Percentiles rank a stretch among this genome's conserved stretches.
phyloP scores from a whole-genome alignment of 495 filamentous ascomycete species.

The Aspergillus mulundensis region DNA sequence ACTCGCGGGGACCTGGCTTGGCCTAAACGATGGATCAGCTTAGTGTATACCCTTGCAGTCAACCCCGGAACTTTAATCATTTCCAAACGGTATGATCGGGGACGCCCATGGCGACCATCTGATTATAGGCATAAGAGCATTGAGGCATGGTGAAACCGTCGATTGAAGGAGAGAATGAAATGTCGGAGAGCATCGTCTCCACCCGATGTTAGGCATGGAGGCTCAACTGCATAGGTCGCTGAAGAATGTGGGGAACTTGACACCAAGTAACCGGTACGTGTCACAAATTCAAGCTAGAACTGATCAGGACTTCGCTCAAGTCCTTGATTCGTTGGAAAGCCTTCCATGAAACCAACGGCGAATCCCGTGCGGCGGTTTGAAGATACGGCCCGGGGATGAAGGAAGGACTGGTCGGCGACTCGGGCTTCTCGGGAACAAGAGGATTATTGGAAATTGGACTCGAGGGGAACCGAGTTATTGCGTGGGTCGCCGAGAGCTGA shows the following conservation, averaged over 20 bases:
- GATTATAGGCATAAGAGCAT: not conserved
- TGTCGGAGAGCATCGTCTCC: not conserved
- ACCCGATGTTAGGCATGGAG: not conserved
- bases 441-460: not conserved
- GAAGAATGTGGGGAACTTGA: not conserved
- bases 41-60: not conserved
- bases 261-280: not conserved
- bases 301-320: not conserved
- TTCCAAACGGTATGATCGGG: not conserved
- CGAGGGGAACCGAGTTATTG: not conserved
- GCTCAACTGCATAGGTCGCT: not conserved
- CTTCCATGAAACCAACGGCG: not conserved
- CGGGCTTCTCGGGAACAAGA: slow-evolving; percentile 20
- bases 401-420: slow-evolving; percentile 19
- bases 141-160: not conserved
- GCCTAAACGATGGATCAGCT: not conserved
- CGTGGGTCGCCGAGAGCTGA: not conserved
- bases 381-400: not conserved
- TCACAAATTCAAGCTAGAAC: not conserved
- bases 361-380: not conserved
- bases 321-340: not conserved
- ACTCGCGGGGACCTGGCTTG: not conserved
- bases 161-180: not conserved
- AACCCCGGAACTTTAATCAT: not conserved
- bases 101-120: not conserved